Conservation (phyloP, 257 asterid species). For the Solanum neorickii region DNA sequence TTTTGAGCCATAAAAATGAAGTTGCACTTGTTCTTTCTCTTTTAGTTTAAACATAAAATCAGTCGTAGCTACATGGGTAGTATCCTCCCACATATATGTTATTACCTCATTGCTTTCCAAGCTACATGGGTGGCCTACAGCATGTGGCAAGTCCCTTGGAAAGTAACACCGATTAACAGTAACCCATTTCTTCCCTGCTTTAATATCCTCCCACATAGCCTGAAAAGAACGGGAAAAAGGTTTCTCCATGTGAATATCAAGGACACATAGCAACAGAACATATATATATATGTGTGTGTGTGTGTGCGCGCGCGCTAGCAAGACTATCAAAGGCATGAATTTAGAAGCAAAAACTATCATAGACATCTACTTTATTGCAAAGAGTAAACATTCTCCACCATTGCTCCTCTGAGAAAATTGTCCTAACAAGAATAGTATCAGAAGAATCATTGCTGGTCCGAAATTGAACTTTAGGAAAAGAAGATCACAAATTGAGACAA, state of each 20-base stretch:
- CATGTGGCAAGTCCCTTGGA: conserved; percentile 85
- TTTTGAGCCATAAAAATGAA: background rate
- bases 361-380: background rate
- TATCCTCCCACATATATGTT: background rate
- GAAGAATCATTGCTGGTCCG: background rate
- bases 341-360: background rate
- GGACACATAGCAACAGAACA: background rate
- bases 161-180: conserved; percentile 71
- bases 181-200: conserved; percentile 52
- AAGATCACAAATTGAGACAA: background rate
- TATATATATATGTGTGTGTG: no score
- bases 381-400: background rate
- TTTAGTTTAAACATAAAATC: background rate
- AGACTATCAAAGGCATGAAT: background rate
- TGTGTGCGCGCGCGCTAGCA: background rate
- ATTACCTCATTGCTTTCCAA: conserved; percentile 82
- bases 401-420: background rate
- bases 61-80: background rate
- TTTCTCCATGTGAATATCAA: background rate
- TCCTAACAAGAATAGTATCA: background rate
- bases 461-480: background rate
- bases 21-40: background rate
- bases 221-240: conserved; percentile 6
- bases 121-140: conserved; percentile 92
- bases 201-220: conserved; percentile 94